These are phyloP conservation scores for Xylaria telfairii DNA, from an alignment of 495 filamentous ascomycete species.

Conservation along the genomic window DNA sequence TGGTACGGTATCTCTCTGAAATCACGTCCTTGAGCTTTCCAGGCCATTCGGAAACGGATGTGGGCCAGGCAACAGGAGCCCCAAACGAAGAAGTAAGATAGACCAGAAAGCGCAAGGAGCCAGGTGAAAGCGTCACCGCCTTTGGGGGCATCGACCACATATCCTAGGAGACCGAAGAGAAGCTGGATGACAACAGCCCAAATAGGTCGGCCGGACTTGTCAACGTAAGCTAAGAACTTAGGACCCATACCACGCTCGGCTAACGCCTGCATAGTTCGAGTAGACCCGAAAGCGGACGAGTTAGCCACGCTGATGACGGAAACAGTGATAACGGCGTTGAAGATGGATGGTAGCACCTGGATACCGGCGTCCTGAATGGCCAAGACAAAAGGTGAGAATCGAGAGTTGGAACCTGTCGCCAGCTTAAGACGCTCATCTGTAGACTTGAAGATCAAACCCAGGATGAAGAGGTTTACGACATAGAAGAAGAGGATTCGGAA, in stretches of 20 bases:
- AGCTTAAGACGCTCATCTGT: constrained; percentile 50
- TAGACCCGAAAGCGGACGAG: constrained; percentile 66
- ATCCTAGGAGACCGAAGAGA: constrained; percentile 52
- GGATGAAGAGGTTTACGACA: constrained; percentile 63
- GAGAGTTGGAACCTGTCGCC: constrained; percentile 51
- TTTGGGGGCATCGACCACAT: constrained; percentile 36
- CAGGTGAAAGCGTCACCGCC: constrained; percentile 57
- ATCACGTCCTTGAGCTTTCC: constrained; percentile 57
- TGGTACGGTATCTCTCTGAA: constrained; percentile 55
- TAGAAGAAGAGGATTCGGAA: constrained; percentile 91
- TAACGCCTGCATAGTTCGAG: constrained; percentile 69
- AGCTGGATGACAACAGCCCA: constrained; percentile 60
- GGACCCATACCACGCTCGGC: constrained; percentile 64
- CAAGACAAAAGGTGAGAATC: constrained; percentile 70
- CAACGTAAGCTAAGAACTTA: constrained; percentile 61
- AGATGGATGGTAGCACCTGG: constrained; percentile 68
- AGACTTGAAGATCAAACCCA: constrained; percentile 60
- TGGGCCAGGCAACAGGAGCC: constrained; percentile 73
- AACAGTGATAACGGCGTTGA: constrained; percentile 74
- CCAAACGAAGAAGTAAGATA: constrained; percentile 74
- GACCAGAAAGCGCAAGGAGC: constrained; percentile 72
- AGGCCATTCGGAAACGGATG: constrained; percentile 72
- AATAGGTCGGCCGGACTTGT: constrained; percentile 62
- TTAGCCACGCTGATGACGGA: constrained; percentile 65
- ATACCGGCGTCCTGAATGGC: constrained; percentile 70